Base-by-base conservation (phyloP, 2,329 filamentous ascomycete genomes). In the Fusarium bactridioides region DNA sequence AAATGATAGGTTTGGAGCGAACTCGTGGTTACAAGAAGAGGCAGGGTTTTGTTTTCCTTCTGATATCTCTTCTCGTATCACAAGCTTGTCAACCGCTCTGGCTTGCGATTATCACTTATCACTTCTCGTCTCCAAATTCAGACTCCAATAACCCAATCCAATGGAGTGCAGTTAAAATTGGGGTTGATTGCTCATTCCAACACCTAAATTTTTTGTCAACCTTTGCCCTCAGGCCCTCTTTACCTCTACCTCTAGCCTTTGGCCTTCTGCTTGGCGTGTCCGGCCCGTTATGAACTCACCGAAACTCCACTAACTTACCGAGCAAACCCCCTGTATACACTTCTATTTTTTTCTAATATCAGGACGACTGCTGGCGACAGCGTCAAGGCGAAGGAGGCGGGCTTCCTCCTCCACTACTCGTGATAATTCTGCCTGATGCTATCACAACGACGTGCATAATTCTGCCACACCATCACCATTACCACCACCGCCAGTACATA, bases 241-340 rank as follows among this genome's bases (percentile, higher is more conserved):
- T 31, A 31, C 31, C 31, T 31, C 61, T 44, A 21, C 19, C 19
- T 47, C 19, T 47, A 16, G 43, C 9, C 38, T 35, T 47, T 56
- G 29, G 18, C 29, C 60, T 53, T 54, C 57, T 71, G 44, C 68
- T 73, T 69, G 58, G 67, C 47, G 56, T 40, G 40, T 61, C 41
- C 45, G 53, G 45, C 61, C 48, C 37, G 61, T 71, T 51, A 58
- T 60, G 58, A 64, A 70, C 55, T 56, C 60, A 73, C 51, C 47
- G 33, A 59, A 55, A 61, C 67, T 61, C 60, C 68, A 63, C 61
- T 48, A 43, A 61, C 61, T 64, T 68, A 53, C 65, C 41, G 58
- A 69, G 44, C n/a, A 69, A 38, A 27, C 21, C 50, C 61, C 61
- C 74, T 75, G 69, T 66, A 56, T 50, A 64, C 58, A 31, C 47